phyloP scores from a whole-genome alignment of 352 stramenopile genomes.

The Pythium apleroticum region DNA sequence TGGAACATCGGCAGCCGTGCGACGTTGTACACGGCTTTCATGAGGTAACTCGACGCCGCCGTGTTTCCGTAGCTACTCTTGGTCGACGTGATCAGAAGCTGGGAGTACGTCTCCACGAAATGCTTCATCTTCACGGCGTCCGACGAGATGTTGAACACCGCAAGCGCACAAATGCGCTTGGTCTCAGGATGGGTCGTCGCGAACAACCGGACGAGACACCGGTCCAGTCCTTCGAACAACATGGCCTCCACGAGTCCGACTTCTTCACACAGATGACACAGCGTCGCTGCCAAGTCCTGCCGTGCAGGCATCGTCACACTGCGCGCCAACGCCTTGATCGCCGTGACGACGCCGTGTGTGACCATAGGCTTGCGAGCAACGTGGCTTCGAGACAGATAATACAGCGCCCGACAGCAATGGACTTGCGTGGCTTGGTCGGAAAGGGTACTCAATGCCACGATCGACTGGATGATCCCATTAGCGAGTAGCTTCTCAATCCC shows the following conservation, averaged over 20 bases:
- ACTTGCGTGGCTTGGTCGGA: conserved; percentile 47
- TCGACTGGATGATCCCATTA: conserved; percentile 66
- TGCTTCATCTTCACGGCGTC: conserved; percentile 60
- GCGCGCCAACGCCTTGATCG: conserved; percentile 50
- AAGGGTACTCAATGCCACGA: conserved; percentile 47
- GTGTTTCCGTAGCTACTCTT: conserved; percentile 25
- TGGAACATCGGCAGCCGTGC: conserved; percentile 60
- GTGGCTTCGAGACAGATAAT: conserved; percentile 48
- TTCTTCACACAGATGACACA: conserved; percentile 73
- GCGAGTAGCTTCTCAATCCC: conserved; percentile 47
- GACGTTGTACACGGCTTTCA: conserved; percentile 77
- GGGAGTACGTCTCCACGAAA: conserved; percentile 60
- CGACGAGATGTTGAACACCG: conserved; percentile 70
- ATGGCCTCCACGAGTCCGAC: conserved; percentile 49
- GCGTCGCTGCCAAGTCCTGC: conserved; percentile 62
- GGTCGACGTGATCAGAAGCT: conserved; percentile 47
- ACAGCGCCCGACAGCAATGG: conserved; percentile 72
- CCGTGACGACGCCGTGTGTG: conserved; percentile 41
- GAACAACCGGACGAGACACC: conserved; percentile 49
- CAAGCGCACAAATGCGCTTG: conserved; percentile 65
- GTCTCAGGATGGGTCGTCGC: conserved; percentile 49
- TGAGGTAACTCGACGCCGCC: conserved; percentile 40
- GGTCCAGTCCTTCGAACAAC: conserved; percentile 72
- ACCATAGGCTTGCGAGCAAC: conserved; percentile 59
- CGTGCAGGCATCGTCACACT: conserved; percentile 29